Percentiles rank a stretch among this genome's conserved stretches.
Conservation (phyloP, 768 basidiomycete species). For the Termitomyces sp. region DNA sequence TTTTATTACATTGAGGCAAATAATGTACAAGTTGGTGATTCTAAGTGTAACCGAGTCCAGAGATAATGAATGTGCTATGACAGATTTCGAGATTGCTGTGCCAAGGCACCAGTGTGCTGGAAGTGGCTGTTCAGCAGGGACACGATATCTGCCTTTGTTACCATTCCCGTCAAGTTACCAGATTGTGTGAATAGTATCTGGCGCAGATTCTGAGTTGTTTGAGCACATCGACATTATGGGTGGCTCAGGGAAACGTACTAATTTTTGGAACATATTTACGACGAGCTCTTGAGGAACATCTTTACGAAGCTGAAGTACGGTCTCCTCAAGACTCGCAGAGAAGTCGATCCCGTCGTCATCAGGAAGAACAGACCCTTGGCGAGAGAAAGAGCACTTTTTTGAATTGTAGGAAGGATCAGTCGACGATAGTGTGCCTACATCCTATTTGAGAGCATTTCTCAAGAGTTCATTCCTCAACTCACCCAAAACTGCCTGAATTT, state of each 20-base stretch:
- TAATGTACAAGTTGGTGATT: conserved; percentile 3
- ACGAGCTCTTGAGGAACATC: conserved; percentile 68
- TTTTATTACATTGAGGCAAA: not conserved
- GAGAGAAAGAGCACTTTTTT: conserved; percentile 39
- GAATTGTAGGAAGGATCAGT: conserved; percentile 22
- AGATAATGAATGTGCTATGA: not conserved
- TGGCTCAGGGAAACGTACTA: conserved; percentile 31
- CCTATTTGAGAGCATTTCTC: not conserved
- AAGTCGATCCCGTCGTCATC: conserved; percentile 29
- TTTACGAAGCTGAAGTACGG: conserved; percentile 57
- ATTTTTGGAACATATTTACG: conserved; percentile 69
- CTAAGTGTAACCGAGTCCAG: not conserved
- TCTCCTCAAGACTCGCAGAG: conserved; percentile 36
- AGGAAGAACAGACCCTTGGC: conserved; percentile 19
- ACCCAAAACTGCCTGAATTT: conserved; percentile 35
- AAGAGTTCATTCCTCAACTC: conserved; percentile 3
- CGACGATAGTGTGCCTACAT: conserved; percentile 22
- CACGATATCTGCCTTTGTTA: conserved; percentile 65
- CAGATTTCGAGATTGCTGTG: conserved; percentile 7
- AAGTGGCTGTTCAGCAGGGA: conserved; percentile 52
- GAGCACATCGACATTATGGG: not conserved
- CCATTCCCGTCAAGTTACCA: conserved; percentile 57
- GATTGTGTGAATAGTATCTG: conserved; percentile 61
- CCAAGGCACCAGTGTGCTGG: conserved; percentile 42
- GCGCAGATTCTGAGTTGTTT: conserved; percentile 48